A percentile compares a stretch with the other conserved stretches of the same genome.
Evolutionary conservation across 129 eudicot species (phyloP).

Genomic region (Erigeron canadensis): DNA sequence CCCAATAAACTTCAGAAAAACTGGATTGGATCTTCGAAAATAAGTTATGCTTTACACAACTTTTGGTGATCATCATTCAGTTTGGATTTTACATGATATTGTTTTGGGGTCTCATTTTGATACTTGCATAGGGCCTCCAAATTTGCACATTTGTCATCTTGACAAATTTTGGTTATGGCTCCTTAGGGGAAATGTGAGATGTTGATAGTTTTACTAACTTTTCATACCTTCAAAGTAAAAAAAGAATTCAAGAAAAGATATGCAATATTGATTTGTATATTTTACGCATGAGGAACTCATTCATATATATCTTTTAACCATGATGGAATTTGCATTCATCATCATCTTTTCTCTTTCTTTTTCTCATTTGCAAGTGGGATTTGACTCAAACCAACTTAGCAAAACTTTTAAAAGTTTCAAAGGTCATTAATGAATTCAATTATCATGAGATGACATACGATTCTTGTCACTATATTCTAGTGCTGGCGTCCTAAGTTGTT

Average conservation of each 20-base stretch:
- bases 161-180: too few relatives aligned
- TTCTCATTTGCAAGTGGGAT: constrained; percentile 25
- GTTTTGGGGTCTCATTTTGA: too few relatives aligned
- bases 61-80: too few relatives aligned
- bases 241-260: background rate
- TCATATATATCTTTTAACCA: background rate
- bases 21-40: too few relatives aligned
- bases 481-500: background rate
- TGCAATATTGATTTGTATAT: background rate
- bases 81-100: too few relatives aligned
- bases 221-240: background rate
- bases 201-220: too few relatives aligned
- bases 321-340: constrained; percentile 18
- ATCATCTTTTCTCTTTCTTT: constrained; percentile 13
- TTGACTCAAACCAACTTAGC: constrained; percentile 28
- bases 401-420: constrained; percentile 19
- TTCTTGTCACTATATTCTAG: constrained; percentile 14
- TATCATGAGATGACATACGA: constrained; percentile 16
- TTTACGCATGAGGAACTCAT: constrained; percentile 4
- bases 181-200: too few relatives aligned
- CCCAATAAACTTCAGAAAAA: too few relatives aligned
- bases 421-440: background rate
- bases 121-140: too few relatives aligned
- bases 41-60: too few relatives aligned
- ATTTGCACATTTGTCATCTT: too few relatives aligned